Conservation (phyloP, 495 filamentous ascomycete genomes). For the Penicillium herquei region DNA sequence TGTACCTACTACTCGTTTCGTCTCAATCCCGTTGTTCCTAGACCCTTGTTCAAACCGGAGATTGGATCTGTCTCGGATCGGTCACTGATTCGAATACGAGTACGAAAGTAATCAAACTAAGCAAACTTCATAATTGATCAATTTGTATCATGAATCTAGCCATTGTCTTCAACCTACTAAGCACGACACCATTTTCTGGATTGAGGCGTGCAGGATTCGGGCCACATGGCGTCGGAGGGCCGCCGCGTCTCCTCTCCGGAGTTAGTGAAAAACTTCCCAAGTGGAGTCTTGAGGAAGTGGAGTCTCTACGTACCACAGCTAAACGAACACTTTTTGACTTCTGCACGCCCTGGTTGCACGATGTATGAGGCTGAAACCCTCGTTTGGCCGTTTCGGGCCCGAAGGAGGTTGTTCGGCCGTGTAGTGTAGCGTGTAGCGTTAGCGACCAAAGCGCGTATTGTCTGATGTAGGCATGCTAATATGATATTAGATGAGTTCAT, state of each 20-base stretch:
- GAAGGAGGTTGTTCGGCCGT: neutral
- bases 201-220: neutral
- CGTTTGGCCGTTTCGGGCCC: neutral
- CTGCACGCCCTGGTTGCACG: neutral
- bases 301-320: conserved; percentile 1
- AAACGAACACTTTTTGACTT: neutral
- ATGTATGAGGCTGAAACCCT: conserved; percentile 1
- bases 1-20: too few relatives aligned
- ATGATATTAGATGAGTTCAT: too few relatives aligned
- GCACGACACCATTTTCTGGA: conserved; percentile 3
- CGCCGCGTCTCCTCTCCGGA: neutral
- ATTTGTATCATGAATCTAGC: neutral
- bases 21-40: too few relatives aligned
- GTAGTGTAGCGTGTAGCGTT: neutral
- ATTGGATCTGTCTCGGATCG: too few relatives aligned
- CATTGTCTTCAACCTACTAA: neutral
- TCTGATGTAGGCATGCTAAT: neutral
- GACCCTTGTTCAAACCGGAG: too few relatives aligned
- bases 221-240: neutral
- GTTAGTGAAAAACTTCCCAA: neutral
- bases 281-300: neutral
- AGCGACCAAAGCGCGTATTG: neutral
- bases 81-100: too few relatives aligned
- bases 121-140: neutral
- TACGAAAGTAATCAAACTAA: neutral